phyloP scores from a whole-genome alignment of 225 moss, liverwort and hornwort species.

The Asterella californica region DNA sequence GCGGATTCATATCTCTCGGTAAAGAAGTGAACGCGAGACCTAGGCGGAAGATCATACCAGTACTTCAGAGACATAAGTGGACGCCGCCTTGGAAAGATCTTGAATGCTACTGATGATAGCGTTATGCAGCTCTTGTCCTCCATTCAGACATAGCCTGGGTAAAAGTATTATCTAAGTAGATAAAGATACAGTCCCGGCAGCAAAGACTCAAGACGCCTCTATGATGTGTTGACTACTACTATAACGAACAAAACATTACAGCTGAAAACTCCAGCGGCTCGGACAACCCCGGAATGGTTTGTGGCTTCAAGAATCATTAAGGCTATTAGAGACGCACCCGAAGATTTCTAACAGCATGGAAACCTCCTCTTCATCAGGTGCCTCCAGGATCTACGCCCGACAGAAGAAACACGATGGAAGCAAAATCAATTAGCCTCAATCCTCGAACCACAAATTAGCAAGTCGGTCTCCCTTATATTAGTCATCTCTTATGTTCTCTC shows the following conservation, averaged over 20 bases:
- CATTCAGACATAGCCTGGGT: constrained; percentile 45
- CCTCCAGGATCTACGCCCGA: constrained; percentile 42
- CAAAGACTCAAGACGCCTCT: not conserved
- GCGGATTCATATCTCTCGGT: not conserved
- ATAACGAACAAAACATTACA: not conserved
- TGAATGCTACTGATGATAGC: constrained; percentile 53
- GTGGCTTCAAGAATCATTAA: not conserved
- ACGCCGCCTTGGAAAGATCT: constrained; percentile 36
- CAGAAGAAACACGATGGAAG: not conserved
- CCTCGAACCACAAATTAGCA: too few relatives aligned
- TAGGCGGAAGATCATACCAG: constrained; percentile 23
- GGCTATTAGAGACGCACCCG: constrained; percentile 29
- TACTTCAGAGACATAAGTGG: constrained; percentile 42
- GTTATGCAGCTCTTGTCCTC: constrained; percentile 49
- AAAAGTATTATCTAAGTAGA: not conserved
- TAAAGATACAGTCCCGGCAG: not conserved
- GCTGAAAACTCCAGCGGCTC: not conserved
- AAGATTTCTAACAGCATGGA: constrained; percentile 45
- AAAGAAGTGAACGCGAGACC: not conserved
- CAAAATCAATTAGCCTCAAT: too few relatives aligned
- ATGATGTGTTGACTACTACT: not conserved
- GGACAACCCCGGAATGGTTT: not conserved
- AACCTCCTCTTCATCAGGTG: constrained; percentile 46
- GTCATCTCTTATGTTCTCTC: too few relatives aligned
- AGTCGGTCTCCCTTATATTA: too few relatives aligned